Evolutionary conservation across 2,329 filamentous ascomycete species (phyloP), one percentile per base, ranked within the genome.

Genomic region (Colletotrichum incanum): DNA sequence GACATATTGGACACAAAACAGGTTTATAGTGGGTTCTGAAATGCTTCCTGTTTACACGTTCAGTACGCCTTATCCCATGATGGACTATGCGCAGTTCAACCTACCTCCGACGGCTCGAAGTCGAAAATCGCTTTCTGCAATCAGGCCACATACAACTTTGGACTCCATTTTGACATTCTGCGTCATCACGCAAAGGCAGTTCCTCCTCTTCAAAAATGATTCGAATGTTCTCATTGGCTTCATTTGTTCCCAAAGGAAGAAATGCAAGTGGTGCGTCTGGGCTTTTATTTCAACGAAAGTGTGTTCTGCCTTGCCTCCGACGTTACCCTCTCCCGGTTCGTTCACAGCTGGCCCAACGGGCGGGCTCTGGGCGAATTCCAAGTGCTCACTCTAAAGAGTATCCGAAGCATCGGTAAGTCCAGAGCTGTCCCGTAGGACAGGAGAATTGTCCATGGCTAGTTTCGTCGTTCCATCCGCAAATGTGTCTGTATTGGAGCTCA

Each of bases 311-410:
- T 12, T 7, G 18, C 9, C 4, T 23, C n/a, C 2, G 28, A 12
- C 9, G 9, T 16, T 18, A 47, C 9, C n/a, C 58, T 7, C 58
- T 34, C 2, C 28, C 12, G 43, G 20, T 16, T 12, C 18, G 18
- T 61, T 45, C 28, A 18, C 7, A 3, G 2, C 43, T 34, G 43
- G 28, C 45, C 18, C 58, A 11, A 14, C 26, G 23, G 12, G 20
- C 23, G 12, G 28, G 6, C 12, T n/a, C 18, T 61, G 41, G 58
- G 14, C 23, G 1, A 11, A n/a, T 49, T 11, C 41, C 43, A 18
- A 61, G 28, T 26, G 14, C 5, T n/a, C 58, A 45, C 58, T 49
- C 58, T 61, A 61, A 61, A 61, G 58, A 23, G 58, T 16, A 14
- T 49, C 6, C 8, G 41, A 61, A 34, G 58, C 41, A 28, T 31